Evolutionary conservation across 164 flowering plant genomes (phyloP), one percentile per base, ranked within the genome.

Genomic region (Macadamia tetraphylla): DNA sequence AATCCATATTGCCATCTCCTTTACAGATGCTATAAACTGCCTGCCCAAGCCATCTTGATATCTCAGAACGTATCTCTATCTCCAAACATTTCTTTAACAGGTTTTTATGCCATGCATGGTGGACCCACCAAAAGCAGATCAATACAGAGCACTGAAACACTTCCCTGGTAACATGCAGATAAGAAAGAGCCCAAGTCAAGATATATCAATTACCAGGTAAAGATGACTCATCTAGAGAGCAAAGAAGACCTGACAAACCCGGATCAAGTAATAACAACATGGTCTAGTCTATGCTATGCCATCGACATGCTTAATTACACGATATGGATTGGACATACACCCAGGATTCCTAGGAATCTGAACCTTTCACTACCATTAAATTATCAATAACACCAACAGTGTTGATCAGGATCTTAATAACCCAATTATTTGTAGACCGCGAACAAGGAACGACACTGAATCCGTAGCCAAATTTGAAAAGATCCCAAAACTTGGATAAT

Each of bases 51-150:
- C 67, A 77, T 70, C 77, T 84, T 10, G 81, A 82, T 48, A 95
- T 79, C 76, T 85, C 84, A 29, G 74, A 81, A 60, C 90, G 80
- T 71, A 64, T 78, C 63, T 81, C 85, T 56, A 67, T 70, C 14
- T 83, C 85, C 46, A 77, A 42, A 77, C 97, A 88, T 76, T 77
- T 84, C 79, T 85, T 81, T 7, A 89, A 72, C 55, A 94, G 72
- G 77, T 90, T 87, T 80, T 89, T 92, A 67, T 89, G 98, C 98
- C 98, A 94, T 48, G 96, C 87, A 82, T 89, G 99, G 14, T 96
- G 96, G 46, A 87, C 83, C 48, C 94, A 81, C 98, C 98, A 92
- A 75, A 84, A 84, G 76, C 83, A 76, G 46, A 92, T 67, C 76
- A 89, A 75, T 7, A 92, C 84, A 49, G 96, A 81, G 81, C 96